Conservation (phyloP, 495 filamentous ascomycete genomes). For the Aspergillus steynii region DNA sequence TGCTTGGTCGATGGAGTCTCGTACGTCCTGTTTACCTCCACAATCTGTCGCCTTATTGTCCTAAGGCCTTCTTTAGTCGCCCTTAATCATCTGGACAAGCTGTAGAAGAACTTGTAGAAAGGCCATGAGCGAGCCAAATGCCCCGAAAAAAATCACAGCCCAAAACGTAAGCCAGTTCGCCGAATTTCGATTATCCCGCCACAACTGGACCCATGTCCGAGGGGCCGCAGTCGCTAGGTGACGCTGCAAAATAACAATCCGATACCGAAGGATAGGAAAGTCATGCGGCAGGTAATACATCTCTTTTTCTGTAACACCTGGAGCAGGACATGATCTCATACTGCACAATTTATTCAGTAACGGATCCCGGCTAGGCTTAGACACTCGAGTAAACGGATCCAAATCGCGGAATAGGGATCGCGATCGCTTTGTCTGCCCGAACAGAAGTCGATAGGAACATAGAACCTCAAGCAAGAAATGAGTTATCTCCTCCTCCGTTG, state of each 20-base stretch:
- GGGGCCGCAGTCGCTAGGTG: not conserved
- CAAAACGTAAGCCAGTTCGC: slow-evolving; percentile 12
- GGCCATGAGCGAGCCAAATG: slow-evolving; percentile 11
- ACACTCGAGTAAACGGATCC: slow-evolving; percentile 1
- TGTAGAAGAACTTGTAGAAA: slow-evolving; percentile 12
- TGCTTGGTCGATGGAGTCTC: too few relatives aligned
- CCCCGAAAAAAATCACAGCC: slow-evolving; percentile 12
- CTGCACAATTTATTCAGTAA: slow-evolving; percentile 6
- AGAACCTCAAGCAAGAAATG: slow-evolving; percentile 7
- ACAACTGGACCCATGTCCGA: slow-evolving; percentile 8
- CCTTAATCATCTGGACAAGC: slow-evolving; percentile 6
- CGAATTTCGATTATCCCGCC: slow-evolving; percentile 11
- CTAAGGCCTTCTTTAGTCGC: not conserved
- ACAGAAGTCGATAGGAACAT: slow-evolving; percentile 8
- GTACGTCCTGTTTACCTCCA: too few relatives aligned
- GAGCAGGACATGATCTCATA: not conserved
- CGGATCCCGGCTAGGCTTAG: not conserved
- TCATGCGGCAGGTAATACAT: slow-evolving; percentile 4
- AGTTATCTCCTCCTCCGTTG: slow-evolving; percentile 12
- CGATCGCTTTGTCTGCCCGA: slow-evolving; percentile 8
- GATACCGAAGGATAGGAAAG: slow-evolving; percentile 8
- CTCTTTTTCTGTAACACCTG: slow-evolving; percentile 5
- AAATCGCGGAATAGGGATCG: slow-evolving; percentile 3
- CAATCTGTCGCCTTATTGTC: not conserved
- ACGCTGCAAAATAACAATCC: slow-evolving; percentile 8